Evolutionary conservation across 345 rosid genomes (phyloP).

Genomic region (Nasturtium officinale): DNA sequence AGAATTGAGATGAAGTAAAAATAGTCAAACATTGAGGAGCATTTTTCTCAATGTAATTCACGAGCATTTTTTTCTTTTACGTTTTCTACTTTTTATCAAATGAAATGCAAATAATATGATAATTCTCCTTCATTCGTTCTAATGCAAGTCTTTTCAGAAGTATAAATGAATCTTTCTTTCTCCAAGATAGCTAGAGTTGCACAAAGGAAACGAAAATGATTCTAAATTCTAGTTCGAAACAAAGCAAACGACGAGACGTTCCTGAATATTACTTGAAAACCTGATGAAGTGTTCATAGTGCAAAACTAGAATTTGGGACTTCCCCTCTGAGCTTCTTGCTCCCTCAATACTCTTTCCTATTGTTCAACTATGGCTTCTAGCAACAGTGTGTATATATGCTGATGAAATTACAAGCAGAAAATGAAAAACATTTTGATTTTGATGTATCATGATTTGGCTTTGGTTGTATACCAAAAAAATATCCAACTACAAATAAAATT

Average conservation of each 20-base stretch:
- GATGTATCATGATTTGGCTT: slow-evolving; percentile 15
- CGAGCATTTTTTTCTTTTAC: slow-evolving; percentile 2
- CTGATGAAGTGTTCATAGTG: neutral
- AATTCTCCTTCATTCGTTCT: neutral
- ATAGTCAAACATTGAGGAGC: slow-evolving; percentile 18
- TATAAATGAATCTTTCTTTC: neutral
- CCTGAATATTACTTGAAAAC: neutral
- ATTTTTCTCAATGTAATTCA: slow-evolving; percentile 11
- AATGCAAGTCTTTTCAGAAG: neutral
- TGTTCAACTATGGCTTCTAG: slow-evolving; percentile 42
- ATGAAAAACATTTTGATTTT: slow-evolving; percentile 14
- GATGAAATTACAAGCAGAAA: neutral
- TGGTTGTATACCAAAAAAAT: slow-evolving; percentile 24
- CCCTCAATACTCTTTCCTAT: neutral
- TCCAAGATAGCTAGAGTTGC: neutral
- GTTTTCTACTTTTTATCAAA: slow-evolving; percentile 8
- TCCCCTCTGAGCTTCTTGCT: neutral
- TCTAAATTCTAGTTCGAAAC: neutral
- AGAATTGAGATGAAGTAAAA: slow-evolving; percentile 4
- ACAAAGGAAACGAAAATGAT: too few relatives aligned
- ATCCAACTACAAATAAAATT: slow-evolving; percentile 21
- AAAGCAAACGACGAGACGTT: neutral
- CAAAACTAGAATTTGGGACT: neutral
- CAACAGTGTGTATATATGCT: slow-evolving; percentile 38
- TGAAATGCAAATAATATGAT: slow-evolving; percentile 40